Conservation (phyloP, 176 grass and related monocot genomes). For the Secale cereale region DNA sequence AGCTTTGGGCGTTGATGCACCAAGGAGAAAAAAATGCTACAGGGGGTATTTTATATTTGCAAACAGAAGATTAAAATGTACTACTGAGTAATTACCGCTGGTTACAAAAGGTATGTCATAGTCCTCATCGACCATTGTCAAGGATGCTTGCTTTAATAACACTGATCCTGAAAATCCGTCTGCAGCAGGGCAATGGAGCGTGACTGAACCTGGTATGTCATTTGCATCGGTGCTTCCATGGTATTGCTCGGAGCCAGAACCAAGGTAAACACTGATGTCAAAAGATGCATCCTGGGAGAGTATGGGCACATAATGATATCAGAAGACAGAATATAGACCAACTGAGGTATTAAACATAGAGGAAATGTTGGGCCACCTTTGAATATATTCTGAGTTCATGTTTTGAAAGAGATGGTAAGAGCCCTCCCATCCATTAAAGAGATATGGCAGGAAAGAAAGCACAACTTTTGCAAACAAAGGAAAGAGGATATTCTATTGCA, state of each 20-base stretch:
- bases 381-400: neutral
- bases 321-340: neutral
- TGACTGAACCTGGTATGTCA: slow-evolving; percentile 19
- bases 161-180: slow-evolving; percentile 29
- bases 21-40: neutral
- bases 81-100: slow-evolving; percentile 6
- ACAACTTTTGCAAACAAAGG: neutral
- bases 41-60: neutral
- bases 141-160: slow-evolving; percentile 4
- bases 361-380: neutral
- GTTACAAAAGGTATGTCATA: neutral
- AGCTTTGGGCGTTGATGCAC: neutral
- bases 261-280: slow-evolving; percentile 11
- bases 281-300: slow-evolving; percentile 35
- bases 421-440: neutral
- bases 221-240: neutral
- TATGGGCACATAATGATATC: neutral
- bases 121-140: neutral
- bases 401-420: neutral
- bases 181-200: neutral
- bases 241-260: neutral
- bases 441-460: neutral
- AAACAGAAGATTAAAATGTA: neutral
- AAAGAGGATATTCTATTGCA: neutral
- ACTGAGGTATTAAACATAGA: neutral